Conservation (phyloP, 2,329 filamentous ascomycete species). For the Cladophialophora bantiana region DNA sequence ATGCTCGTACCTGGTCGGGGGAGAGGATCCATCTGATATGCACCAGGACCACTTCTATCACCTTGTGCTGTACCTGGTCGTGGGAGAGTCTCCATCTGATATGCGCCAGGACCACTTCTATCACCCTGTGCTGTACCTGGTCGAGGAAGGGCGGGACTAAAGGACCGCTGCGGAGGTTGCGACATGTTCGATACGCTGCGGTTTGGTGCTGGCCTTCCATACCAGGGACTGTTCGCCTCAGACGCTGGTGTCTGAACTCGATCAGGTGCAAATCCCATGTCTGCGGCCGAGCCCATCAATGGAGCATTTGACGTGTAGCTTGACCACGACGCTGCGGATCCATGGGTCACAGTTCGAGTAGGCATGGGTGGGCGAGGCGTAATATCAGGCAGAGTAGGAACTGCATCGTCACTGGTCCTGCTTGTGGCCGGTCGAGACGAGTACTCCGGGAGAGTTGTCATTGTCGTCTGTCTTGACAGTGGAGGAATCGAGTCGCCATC, state of each 20-base stretch:
- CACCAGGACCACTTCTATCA: slow-evolving; percentile 40
- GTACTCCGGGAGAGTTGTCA: slow-evolving; percentile 68
- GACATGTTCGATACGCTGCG: slow-evolving; percentile 41
- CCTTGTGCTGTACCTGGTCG: slow-evolving; percentile 41
- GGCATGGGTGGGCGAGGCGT: slow-evolving; percentile 54
- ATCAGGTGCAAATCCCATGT: slow-evolving; percentile 61
- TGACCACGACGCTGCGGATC: slow-evolving; percentile 59
- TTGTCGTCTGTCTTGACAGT: slow-evolving; percentile 66
- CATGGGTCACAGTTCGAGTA: slow-evolving; percentile 58
- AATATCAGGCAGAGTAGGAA: slow-evolving; percentile 48
- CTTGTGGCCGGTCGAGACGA: slow-evolving; percentile 64
- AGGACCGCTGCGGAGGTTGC: slow-evolving; percentile 41
- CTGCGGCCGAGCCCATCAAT: slow-evolving; percentile 65
- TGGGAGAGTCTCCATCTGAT: slow-evolving; percentile 41
- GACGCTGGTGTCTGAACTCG: slow-evolving; percentile 36
- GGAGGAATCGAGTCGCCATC: slow-evolving; percentile 67
- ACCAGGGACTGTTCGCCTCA: slow-evolving; percentile 41
- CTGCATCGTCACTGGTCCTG: slow-evolving; percentile 50
- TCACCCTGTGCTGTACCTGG: slow-evolving; percentile 40
- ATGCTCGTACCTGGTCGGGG: slow-evolving; percentile 39
- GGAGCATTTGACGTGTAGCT: slow-evolving; percentile 71
- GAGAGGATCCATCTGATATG: slow-evolving; percentile 42
- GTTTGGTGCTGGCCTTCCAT: slow-evolving; percentile 28
- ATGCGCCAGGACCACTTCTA: slow-evolving; percentile 41
- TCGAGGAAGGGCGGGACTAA: slow-evolving; percentile 40